Conservation (phyloP, 495 filamentous ascomycete species). For the Annulohypoxylon stygium region DNA sequence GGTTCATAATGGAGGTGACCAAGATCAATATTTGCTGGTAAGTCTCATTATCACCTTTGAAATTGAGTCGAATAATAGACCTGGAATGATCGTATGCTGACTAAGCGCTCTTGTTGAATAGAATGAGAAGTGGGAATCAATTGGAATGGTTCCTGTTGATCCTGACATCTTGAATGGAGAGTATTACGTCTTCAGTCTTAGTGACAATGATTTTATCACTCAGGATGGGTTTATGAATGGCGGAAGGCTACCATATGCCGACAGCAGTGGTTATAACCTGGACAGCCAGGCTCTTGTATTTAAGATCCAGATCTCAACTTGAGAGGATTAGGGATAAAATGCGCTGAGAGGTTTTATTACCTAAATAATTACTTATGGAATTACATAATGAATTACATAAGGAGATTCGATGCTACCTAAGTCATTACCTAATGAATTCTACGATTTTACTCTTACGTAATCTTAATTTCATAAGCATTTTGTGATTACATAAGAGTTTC, state of each 20-base stretch:
- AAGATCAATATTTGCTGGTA: conserved; percentile 46
- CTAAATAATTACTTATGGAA: too few relatives aligned
- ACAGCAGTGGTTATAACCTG: conserved; percentile 72
- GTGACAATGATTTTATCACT: conserved; percentile 86
- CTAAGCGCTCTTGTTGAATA: background rate
- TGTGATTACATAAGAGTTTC: too few relatives aligned
- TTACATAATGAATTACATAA: too few relatives aligned
- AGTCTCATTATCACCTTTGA: background rate
- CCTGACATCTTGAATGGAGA: conserved; percentile 62
- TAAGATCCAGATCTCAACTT: conserved; percentile 62
- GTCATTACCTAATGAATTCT: too few relatives aligned
- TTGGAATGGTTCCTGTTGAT: conserved; percentile 75
- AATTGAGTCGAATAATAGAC: background rate
- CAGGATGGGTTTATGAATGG: conserved; percentile 77
- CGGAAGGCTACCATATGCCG: conserved; percentile 71
- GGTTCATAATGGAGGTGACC: conserved; percentile 71
- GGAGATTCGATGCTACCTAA: too few relatives aligned
- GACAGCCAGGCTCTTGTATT: conserved; percentile 81
- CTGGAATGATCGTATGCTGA: conserved; percentile 4
- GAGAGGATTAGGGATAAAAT: background rate
- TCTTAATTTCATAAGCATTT: too few relatives aligned
- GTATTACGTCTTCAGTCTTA: conserved; percentile 76
- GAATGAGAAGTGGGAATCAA: conserved; percentile 88
- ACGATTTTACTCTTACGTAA: too few relatives aligned
- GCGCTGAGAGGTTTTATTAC: too few relatives aligned